These are phyloP conservation scores for Coprinopsis strossmayeri DNA, from an alignment of 768 basidiomycete genomes.

Conservation along the genomic window DNA sequence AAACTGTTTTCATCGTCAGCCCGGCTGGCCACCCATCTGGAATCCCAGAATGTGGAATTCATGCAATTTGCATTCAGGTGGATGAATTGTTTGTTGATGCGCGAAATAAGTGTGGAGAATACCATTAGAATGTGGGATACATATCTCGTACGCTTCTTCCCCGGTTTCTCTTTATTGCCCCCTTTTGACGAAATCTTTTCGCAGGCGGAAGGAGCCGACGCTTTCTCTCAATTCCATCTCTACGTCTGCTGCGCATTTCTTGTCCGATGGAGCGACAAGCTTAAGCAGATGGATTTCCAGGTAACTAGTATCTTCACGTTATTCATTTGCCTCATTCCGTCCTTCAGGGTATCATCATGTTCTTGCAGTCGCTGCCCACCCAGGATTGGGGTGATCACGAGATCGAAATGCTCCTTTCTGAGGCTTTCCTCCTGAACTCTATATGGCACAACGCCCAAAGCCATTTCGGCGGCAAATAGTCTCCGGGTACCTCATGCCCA, in stretches of 20 bases:
- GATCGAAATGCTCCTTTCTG: conserved; percentile 89
- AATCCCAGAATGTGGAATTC: conserved; percentile 91
- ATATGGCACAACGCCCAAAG: conserved; percentile 93
- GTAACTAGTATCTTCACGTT: no score
- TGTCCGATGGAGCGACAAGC: conserved; percentile 89
- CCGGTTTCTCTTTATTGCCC: neutral
- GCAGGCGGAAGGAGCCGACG: conserved; percentile 94
- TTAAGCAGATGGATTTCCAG: conserved; percentile 98
- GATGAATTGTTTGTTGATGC: conserved; percentile 99
- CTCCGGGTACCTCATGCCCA: neutral
- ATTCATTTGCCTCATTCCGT: conserved; percentile 4
- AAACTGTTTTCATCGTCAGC: conserved; percentile 35
- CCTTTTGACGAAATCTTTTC: conserved; percentile 4
- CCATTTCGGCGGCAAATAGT: conserved; percentile 61
- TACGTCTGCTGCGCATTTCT: conserved; percentile 98
- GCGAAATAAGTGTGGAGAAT: conserved; percentile 94
- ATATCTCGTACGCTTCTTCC: conserved; percentile 68
- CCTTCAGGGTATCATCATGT: conserved; percentile 94
- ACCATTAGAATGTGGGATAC: conserved; percentile 99
- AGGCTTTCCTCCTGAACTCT: conserved; percentile 91
- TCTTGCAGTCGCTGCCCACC: conserved; percentile 87
- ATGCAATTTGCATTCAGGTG: conserved; percentile 99
- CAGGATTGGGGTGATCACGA: conserved; percentile 95
- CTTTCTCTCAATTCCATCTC: conserved; percentile 97
- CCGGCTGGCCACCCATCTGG: conserved; percentile 82